These are phyloP conservation scores for Stenocarpella maydis DNA, from an alignment of 2,329 filamentous ascomycete genomes.

Conservation along the genomic window DNA sequence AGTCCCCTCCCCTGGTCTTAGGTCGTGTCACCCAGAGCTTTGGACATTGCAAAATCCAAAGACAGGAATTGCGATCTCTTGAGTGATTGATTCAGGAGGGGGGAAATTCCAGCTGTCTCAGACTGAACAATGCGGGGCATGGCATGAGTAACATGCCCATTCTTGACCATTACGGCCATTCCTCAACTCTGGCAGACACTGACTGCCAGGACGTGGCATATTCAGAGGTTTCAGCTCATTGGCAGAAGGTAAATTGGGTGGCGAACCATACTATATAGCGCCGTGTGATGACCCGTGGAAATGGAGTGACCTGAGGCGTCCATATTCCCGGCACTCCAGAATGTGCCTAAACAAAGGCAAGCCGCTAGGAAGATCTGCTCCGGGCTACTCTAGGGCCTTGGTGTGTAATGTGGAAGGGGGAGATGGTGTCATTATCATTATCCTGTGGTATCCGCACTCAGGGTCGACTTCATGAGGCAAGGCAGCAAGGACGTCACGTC, in stretches of 20 bases:
- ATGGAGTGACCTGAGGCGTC: neutral
- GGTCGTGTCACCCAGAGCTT: too few relatives aligned
- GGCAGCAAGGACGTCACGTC: neutral
- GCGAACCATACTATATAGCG: neutral
- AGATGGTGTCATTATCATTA: neutral
- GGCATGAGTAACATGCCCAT: neutral
- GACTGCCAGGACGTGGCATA: neutral
- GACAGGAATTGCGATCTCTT: too few relatives aligned
- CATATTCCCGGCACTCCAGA: neutral
- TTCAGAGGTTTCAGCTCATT: neutral
- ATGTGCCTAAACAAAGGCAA: neutral
- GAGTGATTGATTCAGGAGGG: too few relatives aligned
- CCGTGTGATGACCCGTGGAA: neutral
- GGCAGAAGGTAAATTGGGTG: neutral
- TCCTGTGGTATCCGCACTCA: neutral
- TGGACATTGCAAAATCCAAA: too few relatives aligned
- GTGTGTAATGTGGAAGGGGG: neutral
- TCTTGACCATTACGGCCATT: neutral
- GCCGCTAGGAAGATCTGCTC: conserved; percentile 5
- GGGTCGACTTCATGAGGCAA: neutral
- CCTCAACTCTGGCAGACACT: neutral
- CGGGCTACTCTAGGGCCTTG: neutral
- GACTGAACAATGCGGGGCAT: neutral
- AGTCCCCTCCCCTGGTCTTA: too few relatives aligned
- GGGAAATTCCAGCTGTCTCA: neutral